Conservation (phyloP, 805 yeast species). For the Spathaspora passalidarum region DNA sequence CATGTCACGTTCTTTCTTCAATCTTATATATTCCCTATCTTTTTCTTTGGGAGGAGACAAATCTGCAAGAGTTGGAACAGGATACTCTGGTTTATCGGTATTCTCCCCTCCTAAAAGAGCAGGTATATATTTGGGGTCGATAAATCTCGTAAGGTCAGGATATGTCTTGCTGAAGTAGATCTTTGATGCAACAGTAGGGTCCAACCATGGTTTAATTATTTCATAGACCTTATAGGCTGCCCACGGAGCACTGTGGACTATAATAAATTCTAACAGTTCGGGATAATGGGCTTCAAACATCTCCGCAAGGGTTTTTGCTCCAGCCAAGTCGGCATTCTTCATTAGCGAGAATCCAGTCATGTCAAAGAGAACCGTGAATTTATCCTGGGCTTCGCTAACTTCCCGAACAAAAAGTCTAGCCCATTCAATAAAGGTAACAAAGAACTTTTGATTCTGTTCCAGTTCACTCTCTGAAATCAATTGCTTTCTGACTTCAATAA, state of each 20-base stretch:
- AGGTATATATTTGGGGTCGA: slow-evolving; percentile 62
- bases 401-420: slow-evolving; percentile 64
- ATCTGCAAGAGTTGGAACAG: slow-evolving; percentile 53
- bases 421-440: slow-evolving; percentile 74
- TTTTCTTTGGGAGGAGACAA: slow-evolving; percentile 23
- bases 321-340: slow-evolving; percentile 69
- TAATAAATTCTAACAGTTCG: slow-evolving; percentile 81
- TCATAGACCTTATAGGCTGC: slow-evolving; percentile 93
- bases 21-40: slow-evolving; percentile 38
- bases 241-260: slow-evolving; percentile 96
- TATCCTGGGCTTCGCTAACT: slow-evolving; percentile 63
- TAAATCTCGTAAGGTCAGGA: slow-evolving; percentile 63
- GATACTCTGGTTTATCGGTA: slow-evolving; percentile 58
- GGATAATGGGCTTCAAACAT: slow-evolving; percentile 97
- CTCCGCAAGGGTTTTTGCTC: slow-evolving; percentile 84
- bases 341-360: slow-evolving; percentile 80
- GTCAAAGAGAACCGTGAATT: slow-evolving; percentile 72
- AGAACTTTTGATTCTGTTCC: slow-evolving; percentile 71
- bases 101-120: slow-evolving; percentile 73
- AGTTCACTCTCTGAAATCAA: slow-evolving; percentile 49
- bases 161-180: slow-evolving; percentile 74
- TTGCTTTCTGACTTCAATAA: slow-evolving; percentile 78
- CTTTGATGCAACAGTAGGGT: slow-evolving; percentile 93
- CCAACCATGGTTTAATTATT: slow-evolving; percentile 88
- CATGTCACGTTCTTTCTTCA: slow-evolving; percentile 51